These are phyloP conservation scores for Mycena haematopus DNA, from an alignment of 768 basidiomycete genomes.

Conservation along the genomic window DNA sequence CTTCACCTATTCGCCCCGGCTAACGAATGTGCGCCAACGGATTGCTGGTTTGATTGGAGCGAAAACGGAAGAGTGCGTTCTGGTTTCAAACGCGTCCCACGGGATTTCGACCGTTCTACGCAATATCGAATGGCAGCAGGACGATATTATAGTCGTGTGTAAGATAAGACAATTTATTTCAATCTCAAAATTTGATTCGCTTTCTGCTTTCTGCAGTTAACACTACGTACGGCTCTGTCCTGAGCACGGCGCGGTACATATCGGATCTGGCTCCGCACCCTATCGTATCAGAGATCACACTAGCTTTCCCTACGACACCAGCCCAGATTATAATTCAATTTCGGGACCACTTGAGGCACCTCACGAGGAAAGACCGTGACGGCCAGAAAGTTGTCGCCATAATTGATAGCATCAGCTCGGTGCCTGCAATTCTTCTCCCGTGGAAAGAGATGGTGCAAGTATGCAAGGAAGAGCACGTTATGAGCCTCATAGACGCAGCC, in stretches of 20 bases:
- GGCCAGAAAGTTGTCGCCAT: slow-evolving; percentile 62
- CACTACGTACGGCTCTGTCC: slow-evolving; percentile 57
- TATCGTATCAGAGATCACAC: slow-evolving; percentile 47
- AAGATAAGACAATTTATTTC: slow-evolving; percentile 14
- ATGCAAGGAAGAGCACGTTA: slow-evolving; percentile 66
- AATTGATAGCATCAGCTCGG: slow-evolving; percentile 70
- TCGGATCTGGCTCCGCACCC: slow-evolving; percentile 60
- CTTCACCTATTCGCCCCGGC: slow-evolving; percentile 36
- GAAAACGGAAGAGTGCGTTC: slow-evolving; percentile 51
- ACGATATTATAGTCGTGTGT: slow-evolving; percentile 69
- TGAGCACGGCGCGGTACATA: slow-evolving; percentile 54
- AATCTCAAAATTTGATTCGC: too few relatives aligned
- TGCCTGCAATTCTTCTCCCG: slow-evolving; percentile 73
- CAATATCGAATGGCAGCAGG: slow-evolving; percentile 66
- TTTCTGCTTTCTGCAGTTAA: slow-evolving; percentile 26
- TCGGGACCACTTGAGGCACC: slow-evolving; percentile 29
- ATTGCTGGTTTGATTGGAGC: slow-evolving; percentile 59
- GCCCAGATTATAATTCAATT: slow-evolving; percentile 47
- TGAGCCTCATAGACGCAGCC: slow-evolving; percentile 80
- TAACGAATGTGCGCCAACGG: slow-evolving; percentile 46
- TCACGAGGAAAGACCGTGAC: slow-evolving; percentile 11
- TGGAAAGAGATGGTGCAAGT: slow-evolving; percentile 78
- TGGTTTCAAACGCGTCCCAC: slow-evolving; percentile 61
- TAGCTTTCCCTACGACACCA: slow-evolving; percentile 58
- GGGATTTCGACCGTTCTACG: slow-evolving; percentile 66